These are phyloP conservation scores for Epichloe amarillans DNA, from an alignment of 2,329 filamentous ascomycete species.

Conservation along the genomic window DNA sequence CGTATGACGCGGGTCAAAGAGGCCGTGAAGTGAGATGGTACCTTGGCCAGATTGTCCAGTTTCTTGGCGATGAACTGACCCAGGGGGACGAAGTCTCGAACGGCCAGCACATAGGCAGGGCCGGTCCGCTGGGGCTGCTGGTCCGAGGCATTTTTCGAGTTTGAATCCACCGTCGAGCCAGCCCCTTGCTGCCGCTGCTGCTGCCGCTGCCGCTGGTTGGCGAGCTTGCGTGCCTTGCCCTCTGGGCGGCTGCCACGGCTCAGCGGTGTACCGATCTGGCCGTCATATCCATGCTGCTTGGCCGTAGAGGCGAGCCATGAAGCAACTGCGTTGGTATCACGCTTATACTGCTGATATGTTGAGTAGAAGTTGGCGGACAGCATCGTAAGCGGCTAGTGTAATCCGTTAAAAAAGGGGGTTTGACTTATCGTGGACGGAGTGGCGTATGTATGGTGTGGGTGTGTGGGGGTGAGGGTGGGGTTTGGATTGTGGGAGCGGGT, in stretches of 20 bases:
- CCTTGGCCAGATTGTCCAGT: neutral
- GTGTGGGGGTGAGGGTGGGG: too few species aligned
- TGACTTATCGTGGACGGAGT: too few species aligned
- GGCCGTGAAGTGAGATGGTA: neutral
- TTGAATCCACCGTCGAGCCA: neutral
- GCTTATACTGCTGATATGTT: neutral
- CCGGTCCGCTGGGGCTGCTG: neutral
- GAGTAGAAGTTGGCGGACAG: neutral
- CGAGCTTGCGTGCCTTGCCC: neutral
- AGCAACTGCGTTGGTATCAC: neutral
- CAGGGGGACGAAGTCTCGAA: neutral
- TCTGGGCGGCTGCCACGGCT: neutral
- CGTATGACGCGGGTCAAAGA: neutral
- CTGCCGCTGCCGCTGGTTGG: neutral
- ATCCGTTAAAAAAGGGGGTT: too few species aligned
- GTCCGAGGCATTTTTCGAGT: neutral
- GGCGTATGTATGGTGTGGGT: too few species aligned
- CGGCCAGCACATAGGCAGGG: neutral
- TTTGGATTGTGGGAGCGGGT: too few species aligned
- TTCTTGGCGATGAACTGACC: neutral
- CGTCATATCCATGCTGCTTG: neutral
- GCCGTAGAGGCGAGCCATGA: neutral
- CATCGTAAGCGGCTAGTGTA: neutral
- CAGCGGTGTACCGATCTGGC: neutral
- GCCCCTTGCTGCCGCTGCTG: neutral